Conservation (phyloP, 2,329 filamentous ascomycete species). For the Hymenoscyphus salicellus region DNA sequence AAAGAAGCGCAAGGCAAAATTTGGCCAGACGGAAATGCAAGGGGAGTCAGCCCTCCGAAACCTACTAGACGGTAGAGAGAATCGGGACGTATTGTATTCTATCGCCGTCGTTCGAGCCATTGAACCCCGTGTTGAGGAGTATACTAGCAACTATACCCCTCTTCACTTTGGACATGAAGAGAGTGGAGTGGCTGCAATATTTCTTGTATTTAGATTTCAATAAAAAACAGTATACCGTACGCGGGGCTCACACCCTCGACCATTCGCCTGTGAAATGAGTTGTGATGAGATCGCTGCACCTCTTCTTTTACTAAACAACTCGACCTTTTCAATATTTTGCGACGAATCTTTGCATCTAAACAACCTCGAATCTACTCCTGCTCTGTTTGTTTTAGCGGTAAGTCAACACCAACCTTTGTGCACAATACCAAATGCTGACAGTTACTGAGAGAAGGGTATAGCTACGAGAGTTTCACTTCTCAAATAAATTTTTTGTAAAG, state of each 20-base stretch:
- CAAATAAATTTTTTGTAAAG: constrained; percentile 51
- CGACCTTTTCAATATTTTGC: neutral
- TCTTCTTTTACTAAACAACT: neutral
- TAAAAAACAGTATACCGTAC: too few species aligned
- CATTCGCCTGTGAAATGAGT: too few species aligned
- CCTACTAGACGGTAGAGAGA: constrained; percentile 76
- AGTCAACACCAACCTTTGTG: neutral
- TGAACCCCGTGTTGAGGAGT: constrained; percentile 61
- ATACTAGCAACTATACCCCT: constrained; percentile 54
- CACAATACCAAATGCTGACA: neutral
- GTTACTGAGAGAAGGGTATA: too few species aligned
- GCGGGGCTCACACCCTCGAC: too few species aligned
- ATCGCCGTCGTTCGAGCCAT: constrained; percentile 77
- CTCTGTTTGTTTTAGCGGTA: neutral
- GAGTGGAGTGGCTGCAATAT: too few species aligned
- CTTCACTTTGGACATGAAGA: constrained; percentile 60
- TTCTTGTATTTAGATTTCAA: too few species aligned
- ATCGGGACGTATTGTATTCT: constrained; percentile 86
- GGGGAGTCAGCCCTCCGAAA: constrained; percentile 60
- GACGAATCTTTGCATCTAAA: neutral
- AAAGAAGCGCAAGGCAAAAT: too few species aligned
- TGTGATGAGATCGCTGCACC: too few species aligned
- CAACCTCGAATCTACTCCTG: neutral
- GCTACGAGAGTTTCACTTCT: neutral
- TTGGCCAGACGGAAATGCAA: too few species aligned